A percentile compares a stretch with the other conserved stretches of the same genome.
These are phyloP conservation scores for Sclerotinia sclerotiorum DNA, from an alignment of 2,329 filamentous ascomycete genomes.

Conservation along the genomic window DNA sequence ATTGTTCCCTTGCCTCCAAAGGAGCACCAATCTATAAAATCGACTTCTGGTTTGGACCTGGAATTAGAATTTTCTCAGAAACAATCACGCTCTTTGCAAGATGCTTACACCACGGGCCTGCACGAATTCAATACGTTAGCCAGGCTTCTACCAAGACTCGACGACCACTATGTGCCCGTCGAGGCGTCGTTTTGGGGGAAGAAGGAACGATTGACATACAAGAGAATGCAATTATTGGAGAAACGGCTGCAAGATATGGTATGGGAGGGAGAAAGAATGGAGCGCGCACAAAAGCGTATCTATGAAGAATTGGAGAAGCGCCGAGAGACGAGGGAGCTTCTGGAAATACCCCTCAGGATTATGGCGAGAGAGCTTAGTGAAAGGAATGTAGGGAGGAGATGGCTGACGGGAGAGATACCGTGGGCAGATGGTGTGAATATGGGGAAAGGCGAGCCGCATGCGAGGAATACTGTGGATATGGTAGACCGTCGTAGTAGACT, in stretches of 20 bases:
- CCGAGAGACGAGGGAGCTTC: not conserved
- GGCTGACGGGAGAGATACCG: not conserved
- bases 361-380: not conserved
- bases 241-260: not conserved
- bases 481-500: not conserved
- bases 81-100: not conserved
- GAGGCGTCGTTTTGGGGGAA: not conserved
- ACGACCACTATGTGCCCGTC: not conserved
- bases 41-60: not conserved
- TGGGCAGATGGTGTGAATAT: constrained; percentile 5
- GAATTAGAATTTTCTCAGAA: not conserved
- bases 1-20: not conserved
- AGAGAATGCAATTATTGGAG: not conserved
- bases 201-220: not conserved
- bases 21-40: not conserved
- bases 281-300: not conserved
- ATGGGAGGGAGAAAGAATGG: not conserved
- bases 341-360: not conserved
- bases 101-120: no score
- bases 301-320: not conserved
- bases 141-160: not conserved
- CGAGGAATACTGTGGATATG: not conserved
- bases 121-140: not conserved
- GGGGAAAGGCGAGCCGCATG: not conserved
- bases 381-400: not conserved